Percentiles rank a stretch among this genome's conserved stretches.
Conservation (phyloP, 805 yeast genomes). For the Sugiyamaella smithiae region DNA sequence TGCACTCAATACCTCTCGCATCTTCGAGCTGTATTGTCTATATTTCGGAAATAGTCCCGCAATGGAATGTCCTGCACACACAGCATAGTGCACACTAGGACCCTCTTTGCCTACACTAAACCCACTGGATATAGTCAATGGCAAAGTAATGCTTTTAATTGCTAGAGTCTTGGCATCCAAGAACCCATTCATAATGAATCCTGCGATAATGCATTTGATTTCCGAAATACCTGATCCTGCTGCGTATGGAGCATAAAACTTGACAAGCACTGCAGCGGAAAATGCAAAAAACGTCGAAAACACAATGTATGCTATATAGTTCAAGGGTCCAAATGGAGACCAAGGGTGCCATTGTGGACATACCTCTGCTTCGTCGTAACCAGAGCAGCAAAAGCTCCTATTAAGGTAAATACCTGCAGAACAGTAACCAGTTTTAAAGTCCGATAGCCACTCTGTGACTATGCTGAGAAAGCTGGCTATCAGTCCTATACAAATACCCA, state of each 20-base stretch:
- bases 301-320: slow-evolving; percentile 55
- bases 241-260: slow-evolving; percentile 76
- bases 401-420: slow-evolving; percentile 63
- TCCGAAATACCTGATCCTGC: slow-evolving; percentile 98
- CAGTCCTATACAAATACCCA: slow-evolving; percentile 75
- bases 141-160: slow-evolving; percentile 77
- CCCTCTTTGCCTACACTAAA: slow-evolving; percentile 96
- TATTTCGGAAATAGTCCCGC: slow-evolving; percentile 50
- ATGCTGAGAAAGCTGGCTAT: slow-evolving; percentile 82
- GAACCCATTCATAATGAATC: slow-evolving; percentile 77
- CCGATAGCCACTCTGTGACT: slow-evolving; percentile 82
- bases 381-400: slow-evolving; percentile 80
- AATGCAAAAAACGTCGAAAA: slow-evolving; percentile 62
- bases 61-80: slow-evolving; percentile 86
- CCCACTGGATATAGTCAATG: slow-evolving; percentile 90
- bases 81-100: slow-evolving; percentile 96
- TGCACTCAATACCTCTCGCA: slow-evolving; percentile 70
- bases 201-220: slow-evolving; percentile 90
- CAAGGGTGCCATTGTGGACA: slow-evolving; percentile 74
- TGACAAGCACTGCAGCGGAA: slow-evolving; percentile 66
- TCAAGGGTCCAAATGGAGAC: slow-evolving; percentile 44
- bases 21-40: slow-evolving; percentile 35
- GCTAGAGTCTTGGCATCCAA: slow-evolving; percentile 67
- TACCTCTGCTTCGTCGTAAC: slow-evolving; percentile 38
- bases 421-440: slow-evolving; percentile 78